phyloP scores from a whole-genome alignment of 106 monocot genomes.

The Chionographis japonica region DNA sequence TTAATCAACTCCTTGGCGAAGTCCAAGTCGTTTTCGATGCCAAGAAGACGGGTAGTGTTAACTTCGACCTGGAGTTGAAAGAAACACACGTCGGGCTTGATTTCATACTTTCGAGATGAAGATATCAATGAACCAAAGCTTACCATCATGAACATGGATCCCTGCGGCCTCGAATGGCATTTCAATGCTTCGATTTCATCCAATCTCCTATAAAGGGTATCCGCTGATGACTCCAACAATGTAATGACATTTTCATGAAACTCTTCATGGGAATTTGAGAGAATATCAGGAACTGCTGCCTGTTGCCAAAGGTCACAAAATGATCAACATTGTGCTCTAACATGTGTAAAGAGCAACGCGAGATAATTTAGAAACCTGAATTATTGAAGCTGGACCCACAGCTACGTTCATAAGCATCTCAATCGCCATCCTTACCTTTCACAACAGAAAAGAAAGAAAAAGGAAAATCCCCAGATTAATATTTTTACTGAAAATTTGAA shows the following conservation, averaged over 20 bases:
- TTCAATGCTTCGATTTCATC: constrained; percentile 47
- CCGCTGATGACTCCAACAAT: constrained; percentile 45
- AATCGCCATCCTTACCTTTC: constrained; percentile 55
- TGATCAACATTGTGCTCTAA: not conserved
- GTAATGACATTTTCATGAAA: constrained; percentile 62
- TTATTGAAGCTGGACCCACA: constrained; percentile 63
- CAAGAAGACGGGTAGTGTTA: constrained; percentile 34
- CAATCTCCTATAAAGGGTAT: constrained; percentile 42
- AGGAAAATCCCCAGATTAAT: not conserved
- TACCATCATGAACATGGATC: constrained; percentile 98
- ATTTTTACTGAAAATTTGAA: not conserved
- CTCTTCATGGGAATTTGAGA: constrained; percentile 47
- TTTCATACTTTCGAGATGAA: not conserved
- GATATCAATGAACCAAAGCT: not conserved
- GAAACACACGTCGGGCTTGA: not conserved
- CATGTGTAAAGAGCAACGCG: not conserved
- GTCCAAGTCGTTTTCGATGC: constrained; percentile 70
- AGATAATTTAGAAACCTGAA: constrained; percentile 41
- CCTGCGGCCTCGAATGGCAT: constrained; percentile 68
- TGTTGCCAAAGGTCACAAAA: constrained; percentile 9
- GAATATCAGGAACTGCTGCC: constrained; percentile 73
- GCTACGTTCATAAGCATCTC: constrained; percentile 85
- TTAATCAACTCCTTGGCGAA: constrained; percentile 71
- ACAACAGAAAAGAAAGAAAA: not conserved
- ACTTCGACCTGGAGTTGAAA: constrained; percentile 53